Evolutionary conservation across 306 rosid genomes (phyloP), one percentile per base, ranked within the genome.

Genomic region (Canavalia gladiata): DNA sequence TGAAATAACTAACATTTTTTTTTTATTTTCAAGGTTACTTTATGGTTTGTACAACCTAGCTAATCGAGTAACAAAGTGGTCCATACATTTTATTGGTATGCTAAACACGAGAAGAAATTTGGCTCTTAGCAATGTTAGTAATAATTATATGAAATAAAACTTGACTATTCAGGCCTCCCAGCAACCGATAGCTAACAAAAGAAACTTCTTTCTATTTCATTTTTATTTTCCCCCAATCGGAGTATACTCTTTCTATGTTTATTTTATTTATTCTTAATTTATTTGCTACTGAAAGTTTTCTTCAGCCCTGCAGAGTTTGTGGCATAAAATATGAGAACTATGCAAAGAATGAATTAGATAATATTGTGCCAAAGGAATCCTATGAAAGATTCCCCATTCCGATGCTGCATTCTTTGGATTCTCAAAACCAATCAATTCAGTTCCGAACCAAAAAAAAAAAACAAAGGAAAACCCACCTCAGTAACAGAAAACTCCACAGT

Each of bases 401-500:
- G 7, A 84, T 64, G 80, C 28, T 30, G 47, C 60, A 62, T 79
- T 35, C 79, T 18, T 73, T 83, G 86, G 87, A 76, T 88, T 83
- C 88, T 62, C 50, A 54, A 63, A 66, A 66, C 34, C 49, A 72
- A 49, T 28, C 31, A 68, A 72, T 18, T 28, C 31, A 68, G 65
- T 18, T 57, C 33, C 30, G 31, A 31, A 18, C 25, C 25, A 18
- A 18, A 18, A 18, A 30, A 79, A 71, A 49, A 59, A 37, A 43
- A 0, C 13, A 28, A 79, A 51, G 33, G 8, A 72, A 42, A 66
- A 73, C 91, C 18, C 18, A 90, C 98, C 97, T 94, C 92, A 81
- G 84, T 84, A 45, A 82, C 92, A 2, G 95, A 83, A 69, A 90
- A 86, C 79, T 90, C 94, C 4, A 92, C 90, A 0, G 86, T 86